phyloP scores from a whole-genome alignment of 495 filamentous ascomycete genomes.

The Immersiella caudata region DNA sequence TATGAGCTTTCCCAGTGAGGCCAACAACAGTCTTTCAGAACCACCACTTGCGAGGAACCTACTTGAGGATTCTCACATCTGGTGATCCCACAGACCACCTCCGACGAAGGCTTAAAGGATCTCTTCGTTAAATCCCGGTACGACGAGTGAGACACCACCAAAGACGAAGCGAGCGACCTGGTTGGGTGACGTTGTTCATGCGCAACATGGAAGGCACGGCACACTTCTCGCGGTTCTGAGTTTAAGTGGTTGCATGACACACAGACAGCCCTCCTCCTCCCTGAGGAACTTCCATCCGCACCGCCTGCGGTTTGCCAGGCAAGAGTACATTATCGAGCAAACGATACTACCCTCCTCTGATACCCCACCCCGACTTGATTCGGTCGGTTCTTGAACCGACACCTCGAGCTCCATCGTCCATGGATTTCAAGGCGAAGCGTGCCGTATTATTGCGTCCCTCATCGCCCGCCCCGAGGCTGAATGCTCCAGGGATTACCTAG shows the following conservation, averaged over 20 bases:
- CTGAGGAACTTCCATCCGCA: not conserved
- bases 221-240: not conserved
- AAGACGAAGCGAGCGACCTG: not conserved
- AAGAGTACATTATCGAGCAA: not conserved
- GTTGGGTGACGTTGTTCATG: not conserved
- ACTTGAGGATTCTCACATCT: not conserved
- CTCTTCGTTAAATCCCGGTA: not conserved
- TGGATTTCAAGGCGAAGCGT: too few relatives aligned
- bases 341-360: not conserved
- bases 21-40: too few relatives aligned
- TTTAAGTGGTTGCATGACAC: slow-evolving; percentile 11
- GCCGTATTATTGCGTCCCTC: not conserved
- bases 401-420: not conserved
- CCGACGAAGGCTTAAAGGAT: too few relatives aligned
- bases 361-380: not conserved
- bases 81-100: too few relatives aligned
- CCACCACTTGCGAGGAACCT: too few relatives aligned
- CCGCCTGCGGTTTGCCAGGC: not conserved
- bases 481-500: not conserved
- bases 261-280: not conserved
- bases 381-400: not conserved
- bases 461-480: not conserved
- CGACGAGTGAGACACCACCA: not conserved
- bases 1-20: not conserved
- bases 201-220: not conserved